phyloP scores from a whole-genome alignment of 805 yeast species.

The Nakazawaea anatomiae region DNA sequence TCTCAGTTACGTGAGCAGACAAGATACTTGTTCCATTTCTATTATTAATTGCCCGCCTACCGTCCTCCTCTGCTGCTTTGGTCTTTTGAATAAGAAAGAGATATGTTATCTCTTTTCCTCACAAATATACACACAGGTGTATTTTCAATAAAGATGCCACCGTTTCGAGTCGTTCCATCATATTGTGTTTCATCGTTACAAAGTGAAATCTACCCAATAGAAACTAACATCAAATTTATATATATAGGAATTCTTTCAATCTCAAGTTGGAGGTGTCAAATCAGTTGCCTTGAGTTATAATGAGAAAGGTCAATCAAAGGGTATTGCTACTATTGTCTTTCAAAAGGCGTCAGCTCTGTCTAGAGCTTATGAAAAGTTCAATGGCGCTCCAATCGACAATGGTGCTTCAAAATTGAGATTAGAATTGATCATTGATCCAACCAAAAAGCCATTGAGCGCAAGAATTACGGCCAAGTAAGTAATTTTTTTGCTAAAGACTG shows the following conservation, averaged over 20 bases:
- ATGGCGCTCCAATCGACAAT: slow-evolving; percentile 90
- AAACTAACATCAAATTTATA: slow-evolving; percentile 1
- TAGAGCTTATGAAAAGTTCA: slow-evolving; percentile 75
- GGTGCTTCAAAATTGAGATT: slow-evolving; percentile 72
- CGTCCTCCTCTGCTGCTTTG: background rate
- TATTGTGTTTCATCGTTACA: background rate
- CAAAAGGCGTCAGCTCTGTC: slow-evolving; percentile 62
- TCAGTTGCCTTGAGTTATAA: slow-evolving; percentile 72
- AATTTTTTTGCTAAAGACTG: background rate
- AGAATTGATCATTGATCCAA: slow-evolving; percentile 83
- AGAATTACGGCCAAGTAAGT: slow-evolving; percentile 55
- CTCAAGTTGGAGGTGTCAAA: slow-evolving; percentile 81
- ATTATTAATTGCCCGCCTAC: background rate
- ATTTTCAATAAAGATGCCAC: too few species aligned
- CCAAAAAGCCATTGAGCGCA: slow-evolving; percentile 64
- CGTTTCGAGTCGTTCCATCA: background rate
- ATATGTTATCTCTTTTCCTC: too few species aligned
- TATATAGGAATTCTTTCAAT: slow-evolving; percentile 76
- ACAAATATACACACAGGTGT: too few species aligned
- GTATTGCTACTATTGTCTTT: slow-evolving; percentile 85
- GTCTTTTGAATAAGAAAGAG: background rate
- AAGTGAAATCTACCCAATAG: background rate
- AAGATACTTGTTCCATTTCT: background rate
- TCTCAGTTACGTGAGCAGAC: slow-evolving; percentile 10
- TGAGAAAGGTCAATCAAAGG: slow-evolving; percentile 84